Conservation (phyloP, 2,329 filamentous ascomycete species). For the Cryphonectria parasitica region DNA sequence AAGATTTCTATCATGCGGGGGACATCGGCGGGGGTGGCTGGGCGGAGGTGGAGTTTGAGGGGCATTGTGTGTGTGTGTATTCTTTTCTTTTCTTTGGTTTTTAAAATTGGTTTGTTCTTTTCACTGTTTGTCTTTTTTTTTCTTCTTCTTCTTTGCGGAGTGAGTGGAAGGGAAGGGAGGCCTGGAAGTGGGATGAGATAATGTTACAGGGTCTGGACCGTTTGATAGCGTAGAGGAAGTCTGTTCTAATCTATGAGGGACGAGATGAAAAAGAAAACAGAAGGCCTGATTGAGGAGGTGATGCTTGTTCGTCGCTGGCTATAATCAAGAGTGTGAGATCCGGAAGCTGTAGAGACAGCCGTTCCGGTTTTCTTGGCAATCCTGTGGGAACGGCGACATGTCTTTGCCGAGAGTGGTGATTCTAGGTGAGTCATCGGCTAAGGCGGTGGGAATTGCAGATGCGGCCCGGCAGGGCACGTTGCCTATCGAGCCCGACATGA, state of each 20-base stretch:
- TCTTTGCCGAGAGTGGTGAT: not conserved
- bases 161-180: too few relatives aligned
- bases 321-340: too few relatives aligned
- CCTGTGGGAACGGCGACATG: not conserved
- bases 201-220: too few relatives aligned
- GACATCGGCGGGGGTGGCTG: conserved; percentile 11
- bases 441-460: not conserved
- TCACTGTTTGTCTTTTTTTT: too few relatives aligned
- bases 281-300: too few relatives aligned
- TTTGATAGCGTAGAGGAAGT: too few relatives aligned
- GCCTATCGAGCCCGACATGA: conserved; percentile 27
- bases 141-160: too few relatives aligned
- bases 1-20: conserved; percentile 13
- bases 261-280: too few relatives aligned
- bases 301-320: too few relatives aligned
- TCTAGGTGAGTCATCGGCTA: not conserved
- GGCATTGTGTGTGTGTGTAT: not conserved
- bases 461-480: not conserved
- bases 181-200: too few relatives aligned
- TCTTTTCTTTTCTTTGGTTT: not conserved
- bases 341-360: not conserved
- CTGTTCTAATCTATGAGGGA: too few relatives aligned
- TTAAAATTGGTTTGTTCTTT: too few relatives aligned
- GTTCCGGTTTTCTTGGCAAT: not conserved
- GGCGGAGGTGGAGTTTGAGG: conserved; percentile 6